Evolutionary conservation across 352 stramenopile genomes (phyloP), one percentile per base, ranked within the genome.

Genomic region (Globisporangium uncinulatum): DNA sequence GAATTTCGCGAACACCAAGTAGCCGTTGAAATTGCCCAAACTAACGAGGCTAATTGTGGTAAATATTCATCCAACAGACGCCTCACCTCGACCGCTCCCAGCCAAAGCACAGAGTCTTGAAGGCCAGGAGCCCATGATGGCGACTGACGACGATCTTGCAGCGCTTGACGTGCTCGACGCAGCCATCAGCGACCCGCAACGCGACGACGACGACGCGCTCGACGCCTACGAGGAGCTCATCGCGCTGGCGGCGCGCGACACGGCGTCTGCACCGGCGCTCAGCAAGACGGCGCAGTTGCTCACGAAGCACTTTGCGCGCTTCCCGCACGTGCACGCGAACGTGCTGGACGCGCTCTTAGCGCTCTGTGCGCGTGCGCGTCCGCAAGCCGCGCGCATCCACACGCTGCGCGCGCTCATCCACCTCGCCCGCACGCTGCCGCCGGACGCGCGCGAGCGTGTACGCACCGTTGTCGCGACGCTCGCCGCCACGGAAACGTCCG

Each of bases 181-280:
- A 15, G 66, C 64, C 36, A 82, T 92, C 54, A 77, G 64, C 51
- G 73, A 90, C 62, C 66, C 77, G 13, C 56, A 77, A 39, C 74
- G 76, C 57, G 82, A 92, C 55, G 82, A 92, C 49, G 82, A 92
- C 66, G 69, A 81, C 21, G 71, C 72, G 43, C 69, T 86, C 32
- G 82, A 92, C 44, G 80, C 83, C 15, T 89, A 87, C 57, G 80
- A 93, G 50, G 70, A 87, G 32, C 76, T 90, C 39, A 87, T 93
- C 59, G 68, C 77, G 56, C 57, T 78, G 39, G 79, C 68, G 49
- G 53, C n/a, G 13, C 32, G 15, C 10, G 58, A 61, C 4, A 57
- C 77, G 31, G 57, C 67, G 19, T 59, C 49, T 34, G 79, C 87
- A 59, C 47, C 71, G 0, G 82, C 85, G 63, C 65, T 89, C 48